Evolutionary conservation across 2,329 filamentous ascomycete species (phyloP), one percentile per base, ranked within the genome.

Genomic region (Didymella keratinophila): DNA sequence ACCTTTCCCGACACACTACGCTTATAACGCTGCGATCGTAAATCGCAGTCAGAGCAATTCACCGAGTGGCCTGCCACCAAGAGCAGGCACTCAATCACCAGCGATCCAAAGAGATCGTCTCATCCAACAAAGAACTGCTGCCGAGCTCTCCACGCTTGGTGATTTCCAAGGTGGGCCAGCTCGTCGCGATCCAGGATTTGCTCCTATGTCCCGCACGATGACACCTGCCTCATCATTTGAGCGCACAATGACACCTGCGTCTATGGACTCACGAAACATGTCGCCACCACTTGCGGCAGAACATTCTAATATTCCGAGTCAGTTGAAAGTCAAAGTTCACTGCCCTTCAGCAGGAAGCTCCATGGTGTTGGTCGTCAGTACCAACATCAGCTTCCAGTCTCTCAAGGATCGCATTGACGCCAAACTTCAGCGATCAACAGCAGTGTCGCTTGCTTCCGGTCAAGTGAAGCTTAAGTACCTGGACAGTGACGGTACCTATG

Each of bases 391-490:
- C 39, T 98, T 96, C 78, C 92, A 95, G 66, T 95, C 92, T 23
- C 83, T 99, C 54, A 93, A 95, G 64, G 95, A 98, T 74, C 90
- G 95, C 11, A 97, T 99, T 69, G 95, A 99, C 72, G 92, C 93
- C 27, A 99, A 99, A 77, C 86, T 99, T 57, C 90, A 90, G 59
- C 88, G 92, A 54, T 93, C 93, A 69, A 96, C 92, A 20, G 89
- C 85, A 67, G 90, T 91, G 73, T 93, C 90, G 52, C 93, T 97
- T 71, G 88, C 88, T 67, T 89, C 87, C 71, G 91, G 92, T 62
- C 89, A 89, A 65, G 87, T 97, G 68, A 92, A 93, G 78, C 81
- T 99, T 55, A 91, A 93, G 62, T 99, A 98, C 77, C 86, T 89
- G 50, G 95, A 99, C 72, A 67, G 63, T 42, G 95, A 99, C 66